phyloP scores from a whole-genome alignment of 2,329 filamentous ascomycete genomes.

The Fusarium sp. region DNA sequence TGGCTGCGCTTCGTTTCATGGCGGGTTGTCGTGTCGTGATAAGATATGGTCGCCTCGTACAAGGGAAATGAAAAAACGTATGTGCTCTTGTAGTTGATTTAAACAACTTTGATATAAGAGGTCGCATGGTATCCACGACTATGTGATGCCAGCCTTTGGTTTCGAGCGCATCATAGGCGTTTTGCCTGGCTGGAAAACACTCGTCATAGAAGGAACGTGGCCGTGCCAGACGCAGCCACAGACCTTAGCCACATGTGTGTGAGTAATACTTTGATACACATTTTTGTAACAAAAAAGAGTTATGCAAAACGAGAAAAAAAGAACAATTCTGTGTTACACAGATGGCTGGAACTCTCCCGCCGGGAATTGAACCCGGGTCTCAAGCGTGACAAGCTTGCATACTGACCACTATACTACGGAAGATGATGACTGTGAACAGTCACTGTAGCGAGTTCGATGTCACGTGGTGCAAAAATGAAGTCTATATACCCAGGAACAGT shows the following conservation, averaged over 20 bases:
- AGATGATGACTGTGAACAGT: conserved; percentile 12
- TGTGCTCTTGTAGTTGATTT: no score
- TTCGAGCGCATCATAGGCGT: neutral
- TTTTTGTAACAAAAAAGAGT: neutral
- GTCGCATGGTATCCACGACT: conserved; percentile 4
- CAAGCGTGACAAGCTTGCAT: conserved; percentile 39
- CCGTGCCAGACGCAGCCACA: neutral
- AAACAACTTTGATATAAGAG: neutral
- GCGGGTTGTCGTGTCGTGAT: neutral
- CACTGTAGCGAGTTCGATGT: conserved; percentile 21
- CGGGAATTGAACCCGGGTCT: conserved; percentile 39
- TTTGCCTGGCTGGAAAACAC: conserved; percentile 1
- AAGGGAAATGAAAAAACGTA: rapidly evolving
- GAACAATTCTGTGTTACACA: neutral
- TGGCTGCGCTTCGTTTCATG: conserved; percentile 23
- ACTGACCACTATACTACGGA: conserved; percentile 39
- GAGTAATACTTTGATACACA: no score
- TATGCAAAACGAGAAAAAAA: neutral
- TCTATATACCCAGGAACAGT: no score
- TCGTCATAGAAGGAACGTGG: conserved; percentile 24
- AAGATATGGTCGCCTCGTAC: neutral
- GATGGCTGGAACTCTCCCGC: conserved; percentile 35
- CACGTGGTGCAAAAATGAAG: rapidly evolving
- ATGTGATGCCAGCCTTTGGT: neutral
- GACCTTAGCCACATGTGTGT: neutral